Percentiles rank a stretch among this genome's conserved stretches.
Conservation (phyloP, 2,329 filamentous ascomycete genomes). For the Lachnellula hyalina region DNA sequence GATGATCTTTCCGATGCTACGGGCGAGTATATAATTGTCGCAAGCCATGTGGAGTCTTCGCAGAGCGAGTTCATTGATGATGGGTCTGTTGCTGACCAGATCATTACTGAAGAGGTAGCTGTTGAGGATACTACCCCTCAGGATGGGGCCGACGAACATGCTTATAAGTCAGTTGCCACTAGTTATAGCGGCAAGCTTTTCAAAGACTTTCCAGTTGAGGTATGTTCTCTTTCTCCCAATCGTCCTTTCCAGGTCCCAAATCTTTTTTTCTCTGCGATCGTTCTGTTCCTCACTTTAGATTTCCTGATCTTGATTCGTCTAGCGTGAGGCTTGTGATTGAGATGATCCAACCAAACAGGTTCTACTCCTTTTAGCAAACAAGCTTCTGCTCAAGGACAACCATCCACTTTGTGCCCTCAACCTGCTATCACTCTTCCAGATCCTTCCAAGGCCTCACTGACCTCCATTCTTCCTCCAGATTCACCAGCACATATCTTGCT, state of each 20-base stretch:
- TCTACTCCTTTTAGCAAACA: too few species aligned
- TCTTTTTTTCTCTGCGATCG: too few species aligned
- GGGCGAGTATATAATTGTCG: not conserved
- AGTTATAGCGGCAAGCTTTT: not conserved
- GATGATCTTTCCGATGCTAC: not conserved
- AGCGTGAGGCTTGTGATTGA: too few species aligned
- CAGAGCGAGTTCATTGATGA: not conserved
- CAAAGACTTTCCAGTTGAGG: not conserved
- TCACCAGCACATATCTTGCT: conserved; percentile 26
- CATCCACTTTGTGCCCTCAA: too few species aligned
- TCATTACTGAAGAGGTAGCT: not conserved
- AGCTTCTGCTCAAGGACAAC: too few species aligned
- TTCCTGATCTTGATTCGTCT: too few species aligned
- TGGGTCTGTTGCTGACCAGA: not conserved
- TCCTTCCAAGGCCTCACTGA: not conserved
- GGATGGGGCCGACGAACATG: not conserved
- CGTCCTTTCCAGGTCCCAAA: too few species aligned
- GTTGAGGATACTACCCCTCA: not conserved
- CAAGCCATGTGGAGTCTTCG: not conserved
- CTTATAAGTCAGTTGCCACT: not conserved
- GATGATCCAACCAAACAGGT: too few species aligned
- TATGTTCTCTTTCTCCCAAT: not conserved
- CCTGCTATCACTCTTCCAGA: too few species aligned
- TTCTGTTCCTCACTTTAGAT: too few species aligned
- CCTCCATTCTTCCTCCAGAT: conserved; percentile 17